Percentiles rank a stretch among this genome's conserved stretches.
Evolutionary conservation across 176 grass and related monocot genomes (phyloP).

Genomic region (Urochloa ruziziensis): DNA sequence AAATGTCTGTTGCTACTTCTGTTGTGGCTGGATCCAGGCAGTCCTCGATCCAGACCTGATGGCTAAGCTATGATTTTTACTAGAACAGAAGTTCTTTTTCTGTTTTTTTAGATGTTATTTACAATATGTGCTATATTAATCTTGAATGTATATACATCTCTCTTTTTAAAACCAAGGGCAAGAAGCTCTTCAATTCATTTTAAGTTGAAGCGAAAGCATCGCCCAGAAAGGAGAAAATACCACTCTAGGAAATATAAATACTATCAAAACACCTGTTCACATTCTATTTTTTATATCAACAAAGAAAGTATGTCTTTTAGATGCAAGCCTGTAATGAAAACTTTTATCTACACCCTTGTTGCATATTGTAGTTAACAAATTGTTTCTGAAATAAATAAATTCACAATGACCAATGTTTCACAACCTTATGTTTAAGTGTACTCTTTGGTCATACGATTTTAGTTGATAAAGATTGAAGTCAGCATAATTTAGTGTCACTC

Average conservation of each 20-base stretch:
- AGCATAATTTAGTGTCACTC: constrained; percentile 1
- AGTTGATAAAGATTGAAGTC: constrained; percentile 15
- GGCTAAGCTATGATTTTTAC: not conserved
- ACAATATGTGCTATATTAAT: not conserved
- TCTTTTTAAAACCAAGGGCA: not conserved
- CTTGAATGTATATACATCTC: not conserved
- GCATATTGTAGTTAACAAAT: not conserved
- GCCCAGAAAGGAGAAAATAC: not conserved
- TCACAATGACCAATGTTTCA: constrained; percentile 13
- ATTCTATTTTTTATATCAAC: not conserved
- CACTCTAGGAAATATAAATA: not conserved
- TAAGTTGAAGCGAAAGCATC: not conserved
- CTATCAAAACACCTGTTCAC: not conserved
- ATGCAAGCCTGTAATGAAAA: not conserved
- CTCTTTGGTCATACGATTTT: constrained; percentile 18
- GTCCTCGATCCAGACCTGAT: not conserved
- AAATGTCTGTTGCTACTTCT: not conserved
- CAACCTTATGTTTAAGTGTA: constrained; percentile 25
- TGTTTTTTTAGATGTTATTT: not conserved
- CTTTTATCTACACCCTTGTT: not conserved
- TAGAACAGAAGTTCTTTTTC: not conserved
- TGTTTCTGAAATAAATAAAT: not conserved
- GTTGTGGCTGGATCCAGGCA: not conserved
- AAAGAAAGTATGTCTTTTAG: not conserved
- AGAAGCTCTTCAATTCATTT: not conserved